Percentiles rank a stretch among this genome's conserved stretches.
These are phyloP conservation scores for Ceratocystis huliohia DNA, from an alignment of 2,329 filamentous ascomycete genomes.

Conservation along the genomic window DNA sequence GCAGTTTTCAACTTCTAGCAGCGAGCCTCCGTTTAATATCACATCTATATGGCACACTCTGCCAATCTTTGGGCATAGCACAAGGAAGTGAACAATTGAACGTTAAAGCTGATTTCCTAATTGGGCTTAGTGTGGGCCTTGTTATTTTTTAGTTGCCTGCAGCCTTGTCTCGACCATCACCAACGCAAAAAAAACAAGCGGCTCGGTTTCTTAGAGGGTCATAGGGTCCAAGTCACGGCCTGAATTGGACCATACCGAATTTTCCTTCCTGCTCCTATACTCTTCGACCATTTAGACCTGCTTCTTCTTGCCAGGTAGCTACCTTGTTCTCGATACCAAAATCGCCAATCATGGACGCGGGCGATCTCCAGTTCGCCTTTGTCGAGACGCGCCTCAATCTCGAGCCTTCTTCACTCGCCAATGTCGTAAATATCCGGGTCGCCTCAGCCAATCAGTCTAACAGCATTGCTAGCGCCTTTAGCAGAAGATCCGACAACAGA, in stretches of 20 bases:
- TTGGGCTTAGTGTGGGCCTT: constrained; percentile 22
- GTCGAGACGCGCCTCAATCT: constrained; percentile 80
- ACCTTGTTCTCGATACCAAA: background rate
- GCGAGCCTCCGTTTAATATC: background rate
- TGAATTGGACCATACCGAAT: background rate
- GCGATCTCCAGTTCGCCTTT: constrained; percentile 55
- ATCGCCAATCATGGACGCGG: constrained; percentile 43
- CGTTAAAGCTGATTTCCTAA: constrained; percentile 22
- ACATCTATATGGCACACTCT: background rate
- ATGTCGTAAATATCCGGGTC: constrained; percentile 58
- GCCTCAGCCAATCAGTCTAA: constrained; percentile 38
- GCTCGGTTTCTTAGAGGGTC: background rate
- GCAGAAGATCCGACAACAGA: constrained; percentile 9
- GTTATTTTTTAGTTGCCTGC: constrained; percentile 16
- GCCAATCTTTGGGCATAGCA: background rate
- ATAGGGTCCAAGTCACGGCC: constrained; percentile 1
- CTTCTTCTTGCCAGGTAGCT: background rate
- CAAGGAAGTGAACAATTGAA: constrained; percentile 6
- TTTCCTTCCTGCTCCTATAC: background rate
- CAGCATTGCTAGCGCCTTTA: constrained; percentile 26
- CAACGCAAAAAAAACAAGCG: background rate
- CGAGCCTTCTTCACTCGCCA: constrained; percentile 56
- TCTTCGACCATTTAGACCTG: background rate
- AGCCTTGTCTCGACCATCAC: constrained; percentile 20
- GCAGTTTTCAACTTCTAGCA: no score